Percentiles rank a stretch among this genome's conserved stretches.
phyloP scores from a whole-genome alignment of 805 yeast species.

The Wilhelminamyces savonicus region DNA sequence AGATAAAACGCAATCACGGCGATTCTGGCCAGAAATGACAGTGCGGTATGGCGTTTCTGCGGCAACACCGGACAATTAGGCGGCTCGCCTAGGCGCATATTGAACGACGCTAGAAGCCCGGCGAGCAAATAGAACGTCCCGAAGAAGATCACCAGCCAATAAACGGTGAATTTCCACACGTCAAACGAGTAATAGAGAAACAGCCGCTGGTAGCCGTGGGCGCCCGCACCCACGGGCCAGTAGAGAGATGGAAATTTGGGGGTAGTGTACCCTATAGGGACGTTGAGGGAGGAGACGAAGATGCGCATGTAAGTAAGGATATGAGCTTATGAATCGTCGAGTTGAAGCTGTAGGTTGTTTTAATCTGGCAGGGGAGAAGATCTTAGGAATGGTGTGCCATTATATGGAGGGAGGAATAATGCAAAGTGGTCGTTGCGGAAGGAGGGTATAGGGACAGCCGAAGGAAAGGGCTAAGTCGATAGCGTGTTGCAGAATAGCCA shows the following conservation, averaged over 20 bases:
- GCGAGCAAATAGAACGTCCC: constrained; percentile 57
- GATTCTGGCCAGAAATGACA: too few species aligned
- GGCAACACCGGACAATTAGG: background rate
- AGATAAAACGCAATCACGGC: constrained; percentile 42
- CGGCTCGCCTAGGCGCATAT: constrained; percentile 13
- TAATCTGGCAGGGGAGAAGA: too few species aligned
- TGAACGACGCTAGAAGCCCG: constrained; percentile 49
- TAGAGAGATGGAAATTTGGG: constrained; percentile 79
- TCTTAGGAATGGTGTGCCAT: too few species aligned
- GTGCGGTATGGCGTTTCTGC: background rate
- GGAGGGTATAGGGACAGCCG: too few species aligned
- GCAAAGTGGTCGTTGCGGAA: too few species aligned
- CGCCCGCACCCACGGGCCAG: constrained; percentile 53
- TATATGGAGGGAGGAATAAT: too few species aligned
- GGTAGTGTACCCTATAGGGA: constrained; percentile 75
- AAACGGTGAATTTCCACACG: constrained; percentile 76
- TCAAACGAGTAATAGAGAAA: constrained; percentile 64
- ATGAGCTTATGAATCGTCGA: too few species aligned
- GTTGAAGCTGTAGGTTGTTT: too few species aligned
- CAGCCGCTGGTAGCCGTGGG: constrained; percentile 38
- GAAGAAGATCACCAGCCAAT: constrained; percentile 73
- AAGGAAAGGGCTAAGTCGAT: too few species aligned
- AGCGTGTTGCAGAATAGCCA: too few species aligned
- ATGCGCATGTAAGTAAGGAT: constrained; percentile 17
- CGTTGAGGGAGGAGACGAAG: constrained; percentile 39